These are phyloP conservation scores for Hypoxylon rickii DNA, from an alignment of 495 filamentous ascomycete genomes.

Conservation along the genomic window DNA sequence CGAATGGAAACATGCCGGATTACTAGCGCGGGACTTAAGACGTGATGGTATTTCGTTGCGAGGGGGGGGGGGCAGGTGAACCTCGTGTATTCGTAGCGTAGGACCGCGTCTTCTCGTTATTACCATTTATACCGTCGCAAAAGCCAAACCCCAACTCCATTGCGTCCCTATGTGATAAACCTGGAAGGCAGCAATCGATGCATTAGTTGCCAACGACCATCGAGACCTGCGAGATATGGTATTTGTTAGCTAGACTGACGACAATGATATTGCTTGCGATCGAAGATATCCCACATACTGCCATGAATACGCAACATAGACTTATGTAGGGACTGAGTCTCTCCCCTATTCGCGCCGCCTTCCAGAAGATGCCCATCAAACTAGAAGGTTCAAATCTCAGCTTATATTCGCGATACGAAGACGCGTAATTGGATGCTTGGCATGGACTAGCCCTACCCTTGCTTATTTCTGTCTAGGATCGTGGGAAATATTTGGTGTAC, in stretches of 20 bases:
- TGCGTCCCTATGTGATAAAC: slow-evolving; percentile 19
- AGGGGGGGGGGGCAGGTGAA: neutral
- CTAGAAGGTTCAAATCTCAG: slow-evolving; percentile 47
- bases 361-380: slow-evolving; percentile 92
- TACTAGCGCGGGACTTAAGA: neutral
- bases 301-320: slow-evolving; percentile 92
- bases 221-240: slow-evolving; percentile 30
- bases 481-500: slow-evolving; percentile 87
- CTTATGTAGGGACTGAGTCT: slow-evolving; percentile 94
- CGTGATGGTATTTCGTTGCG: neutral
- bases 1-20: neutral
- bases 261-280: too few species aligned
- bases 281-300: slow-evolving; percentile 56
- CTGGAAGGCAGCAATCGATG: neutral
- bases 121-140: slow-evolving; percentile 6
- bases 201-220: slow-evolving; percentile 33
- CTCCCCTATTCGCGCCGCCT: slow-evolving; percentile 92
- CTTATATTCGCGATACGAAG: neutral
- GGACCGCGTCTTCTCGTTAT: neutral
- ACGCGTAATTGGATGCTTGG: neutral
- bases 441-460: slow-evolving; percentile 63
- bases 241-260: too few species aligned
- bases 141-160: slow-evolving; percentile 17
- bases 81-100: neutral
- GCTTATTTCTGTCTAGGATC: slow-evolving; percentile 91